Evolutionary conservation across 1,139 yeast genomes (phyloP).

Genomic region (Suhomyces yuchorum): DNA sequence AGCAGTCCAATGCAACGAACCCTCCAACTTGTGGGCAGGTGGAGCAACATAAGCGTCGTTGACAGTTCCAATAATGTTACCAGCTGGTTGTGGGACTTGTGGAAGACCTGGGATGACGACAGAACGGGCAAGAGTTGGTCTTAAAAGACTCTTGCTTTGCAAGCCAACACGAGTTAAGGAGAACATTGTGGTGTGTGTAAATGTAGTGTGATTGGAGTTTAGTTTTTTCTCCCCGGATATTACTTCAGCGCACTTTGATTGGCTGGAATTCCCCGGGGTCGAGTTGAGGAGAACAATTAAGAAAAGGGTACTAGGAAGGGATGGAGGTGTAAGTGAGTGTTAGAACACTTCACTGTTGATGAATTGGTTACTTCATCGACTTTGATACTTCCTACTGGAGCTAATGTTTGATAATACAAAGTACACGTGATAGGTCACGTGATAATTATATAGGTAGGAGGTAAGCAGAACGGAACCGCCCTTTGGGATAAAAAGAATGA

Average conservation of each 20-base stretch:
- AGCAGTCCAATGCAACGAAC: conserved; percentile 73
- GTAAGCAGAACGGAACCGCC: neutral
- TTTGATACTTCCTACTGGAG: too few relatives aligned
- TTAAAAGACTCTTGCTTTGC: conserved; percentile 19
- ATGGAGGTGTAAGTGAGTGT: too few relatives aligned
- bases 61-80: conserved; percentile 71
- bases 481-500: too few relatives aligned
- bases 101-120: conserved; percentile 16
- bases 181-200: conserved; percentile 24
- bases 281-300: neutral
- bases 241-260: conserved; percentile 15
- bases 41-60: conserved; percentile 75
- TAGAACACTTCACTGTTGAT: too few relatives aligned
- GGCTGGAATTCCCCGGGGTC: conserved; percentile 7
- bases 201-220: neutral
- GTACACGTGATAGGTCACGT: neutral
- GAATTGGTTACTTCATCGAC: too few relatives aligned
- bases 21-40: conserved; percentile 53
- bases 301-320: neutral
- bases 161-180: conserved; percentile 32
- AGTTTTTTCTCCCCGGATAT: conserved; percentile 17
- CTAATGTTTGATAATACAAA: too few relatives aligned
- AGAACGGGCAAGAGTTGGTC: conserved; percentile 24
- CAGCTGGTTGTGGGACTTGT: conserved; percentile 75
- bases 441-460: too few relatives aligned